These are phyloP conservation scores for Pisolithus microcarpus DNA, from an alignment of 768 basidiomycete genomes.

Conservation along the genomic window DNA sequence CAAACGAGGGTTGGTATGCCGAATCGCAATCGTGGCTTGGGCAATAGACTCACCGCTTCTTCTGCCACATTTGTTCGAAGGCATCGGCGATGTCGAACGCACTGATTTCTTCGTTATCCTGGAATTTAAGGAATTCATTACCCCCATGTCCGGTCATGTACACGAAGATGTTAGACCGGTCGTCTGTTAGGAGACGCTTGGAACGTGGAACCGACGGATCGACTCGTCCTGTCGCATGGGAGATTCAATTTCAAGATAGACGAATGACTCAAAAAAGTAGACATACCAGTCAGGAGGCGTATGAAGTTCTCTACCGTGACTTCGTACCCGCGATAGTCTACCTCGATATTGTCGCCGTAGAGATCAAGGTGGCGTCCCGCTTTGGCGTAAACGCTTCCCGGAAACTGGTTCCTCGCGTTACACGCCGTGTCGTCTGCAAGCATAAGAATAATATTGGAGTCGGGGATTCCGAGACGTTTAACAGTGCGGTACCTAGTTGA, in stretches of 20 bases:
- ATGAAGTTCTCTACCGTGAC: conserved; percentile 97
- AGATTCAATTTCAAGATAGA: background rate
- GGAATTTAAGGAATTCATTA: conserved; percentile 97
- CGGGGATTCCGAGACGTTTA: conserved; percentile 95
- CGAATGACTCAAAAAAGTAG: background rate
- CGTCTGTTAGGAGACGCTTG: conserved; percentile 87
- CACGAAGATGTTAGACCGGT: conserved; percentile 87
- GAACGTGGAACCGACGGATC: conserved; percentile 81
- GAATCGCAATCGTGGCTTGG: background rate
- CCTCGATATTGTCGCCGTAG: conserved; percentile 95
- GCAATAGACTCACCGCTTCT: conserved; percentile 58
- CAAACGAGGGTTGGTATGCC: conserved; percentile 25
- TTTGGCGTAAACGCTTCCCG: conserved; percentile 90
- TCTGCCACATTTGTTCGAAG: conserved; percentile 98
- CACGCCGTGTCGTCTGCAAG: conserved; percentile 95
- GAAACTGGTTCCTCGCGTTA: conserved; percentile 85
- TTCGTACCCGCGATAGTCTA: conserved; percentile 97
- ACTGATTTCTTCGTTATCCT: conserved; percentile 97
- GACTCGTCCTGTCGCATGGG: conserved; percentile 58
- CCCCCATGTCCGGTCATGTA: conserved; percentile 99
- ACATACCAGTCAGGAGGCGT: conserved; percentile 80
- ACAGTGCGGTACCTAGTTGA: conserved; percentile 87
- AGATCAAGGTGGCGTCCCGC: conserved; percentile 77
- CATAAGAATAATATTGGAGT: conserved; percentile 99
- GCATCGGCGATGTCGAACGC: conserved; percentile 98